phyloP scores from a whole-genome alignment of 768 basidiomycete genomes.

The Porphyrellus cyaneotinctus region DNA sequence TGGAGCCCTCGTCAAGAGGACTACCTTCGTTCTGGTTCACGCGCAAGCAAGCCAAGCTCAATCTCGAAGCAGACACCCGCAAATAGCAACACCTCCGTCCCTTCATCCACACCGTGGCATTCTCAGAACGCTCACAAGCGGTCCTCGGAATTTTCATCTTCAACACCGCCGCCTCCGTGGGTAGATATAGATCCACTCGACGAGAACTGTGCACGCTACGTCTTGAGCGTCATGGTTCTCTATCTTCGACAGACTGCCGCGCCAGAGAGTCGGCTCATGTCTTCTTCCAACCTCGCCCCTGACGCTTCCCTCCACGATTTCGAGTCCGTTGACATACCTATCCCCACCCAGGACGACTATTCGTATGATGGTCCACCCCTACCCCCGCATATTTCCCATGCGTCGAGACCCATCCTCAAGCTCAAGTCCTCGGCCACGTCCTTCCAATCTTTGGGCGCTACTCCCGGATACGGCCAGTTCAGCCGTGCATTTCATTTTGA shows the following conservation, averaged over 20 bases:
- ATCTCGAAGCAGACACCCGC: slow-evolving; percentile 29
- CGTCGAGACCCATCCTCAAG: slow-evolving; percentile 28
- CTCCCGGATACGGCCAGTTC: slow-evolving; percentile 21
- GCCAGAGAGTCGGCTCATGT: slow-evolving; percentile 52
- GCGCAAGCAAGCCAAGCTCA: slow-evolving; percentile 36
- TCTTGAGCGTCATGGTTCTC: slow-evolving; percentile 78
- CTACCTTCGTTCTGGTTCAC: slow-evolving; percentile 39
- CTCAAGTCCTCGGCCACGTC: slow-evolving; percentile 40
- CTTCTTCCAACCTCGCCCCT: slow-evolving; percentile 56
- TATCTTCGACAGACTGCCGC: slow-evolving; percentile 71
- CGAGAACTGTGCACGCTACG: slow-evolving; percentile 76
- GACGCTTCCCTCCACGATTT: slow-evolving; percentile 69
- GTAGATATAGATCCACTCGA: slow-evolving; percentile 72
- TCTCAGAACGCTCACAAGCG: slow-evolving; percentile 33
- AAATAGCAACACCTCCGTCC: slow-evolving; percentile 35
- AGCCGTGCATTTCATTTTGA: slow-evolving; percentile 44
- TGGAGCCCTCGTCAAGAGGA: slow-evolving; percentile 51
- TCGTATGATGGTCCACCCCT: slow-evolving; percentile 24
- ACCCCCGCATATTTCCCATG: slow-evolving; percentile 41
- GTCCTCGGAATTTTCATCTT: slow-evolving; percentile 38
- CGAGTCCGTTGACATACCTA: slow-evolving; percentile 49
- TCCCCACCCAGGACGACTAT: slow-evolving; percentile 19
- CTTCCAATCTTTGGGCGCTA: slow-evolving; percentile 37
- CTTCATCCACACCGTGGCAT: slow-evolving; percentile 25
- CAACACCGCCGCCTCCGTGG: slow-evolving; percentile 39